phyloP scores from a whole-genome alignment of 169 alveolate species.

The Miamiensis avidus region DNA sequence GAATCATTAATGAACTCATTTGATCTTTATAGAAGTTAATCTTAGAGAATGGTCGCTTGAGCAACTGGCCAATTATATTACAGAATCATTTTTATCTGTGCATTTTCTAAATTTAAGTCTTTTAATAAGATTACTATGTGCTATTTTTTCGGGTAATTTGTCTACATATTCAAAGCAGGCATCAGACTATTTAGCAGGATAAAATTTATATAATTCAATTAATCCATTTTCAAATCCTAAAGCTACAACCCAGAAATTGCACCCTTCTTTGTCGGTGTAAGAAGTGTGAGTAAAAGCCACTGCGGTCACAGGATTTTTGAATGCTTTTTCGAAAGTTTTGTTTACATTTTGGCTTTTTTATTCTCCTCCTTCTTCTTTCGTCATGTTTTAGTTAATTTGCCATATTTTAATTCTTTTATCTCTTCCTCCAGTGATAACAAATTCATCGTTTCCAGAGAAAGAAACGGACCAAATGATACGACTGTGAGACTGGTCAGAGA shows the following conservation, averaged over 20 bases:
- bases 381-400: constrained; percentile 45
- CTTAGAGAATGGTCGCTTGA: constrained; percentile 56
- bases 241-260: constrained; percentile 50
- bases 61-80: constrained; percentile 48
- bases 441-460: constrained; percentile 70
- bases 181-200: constrained; percentile 33
- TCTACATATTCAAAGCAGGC: constrained; percentile 34
- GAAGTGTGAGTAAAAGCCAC: constrained; percentile 52
- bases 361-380: constrained; percentile 42
- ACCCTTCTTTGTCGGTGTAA: constrained; percentile 14
- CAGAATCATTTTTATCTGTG: constrained; percentile 26
- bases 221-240: constrained; percentile 63
- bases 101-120: constrained; percentile 58
- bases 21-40: too few species aligned
- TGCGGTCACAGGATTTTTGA: constrained; percentile 67
- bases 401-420: constrained; percentile 62
- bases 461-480: constrained; percentile 73
- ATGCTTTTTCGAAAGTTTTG: constrained; percentile 43
- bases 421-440: constrained; percentile 74
- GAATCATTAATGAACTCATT: too few species aligned
- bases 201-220: constrained; percentile 31
- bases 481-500: constrained; percentile 68
- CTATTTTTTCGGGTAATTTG: constrained; percentile 22
- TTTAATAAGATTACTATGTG: constrained; percentile 60
- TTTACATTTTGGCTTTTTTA: constrained; percentile 32